These are phyloP conservation scores for Epichloe festucae DNA, from an alignment of 2,329 filamentous ascomycete genomes.

Conservation along the genomic window DNA sequence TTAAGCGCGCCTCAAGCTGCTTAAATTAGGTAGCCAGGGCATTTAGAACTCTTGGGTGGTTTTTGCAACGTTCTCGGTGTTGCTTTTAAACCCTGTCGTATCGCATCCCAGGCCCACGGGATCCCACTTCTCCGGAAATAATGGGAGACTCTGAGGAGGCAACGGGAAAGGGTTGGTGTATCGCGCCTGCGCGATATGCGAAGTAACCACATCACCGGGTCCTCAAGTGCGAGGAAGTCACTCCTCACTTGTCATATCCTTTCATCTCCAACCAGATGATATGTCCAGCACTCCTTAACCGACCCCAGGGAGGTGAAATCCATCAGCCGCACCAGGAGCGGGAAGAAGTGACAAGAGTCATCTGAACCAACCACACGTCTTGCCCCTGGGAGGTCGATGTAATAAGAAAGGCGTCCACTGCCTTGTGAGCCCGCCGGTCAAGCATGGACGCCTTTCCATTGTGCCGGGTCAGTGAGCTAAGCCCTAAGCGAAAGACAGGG, in stretches of 20 bases:
- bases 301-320: not conserved
- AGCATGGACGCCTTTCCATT: conserved; percentile 1
- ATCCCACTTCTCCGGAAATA: not conserved
- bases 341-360: not conserved
- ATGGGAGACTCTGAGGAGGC: not conserved
- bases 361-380: not conserved
- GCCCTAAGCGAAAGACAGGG: no score
- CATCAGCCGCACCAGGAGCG: not conserved
- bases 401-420: not conserved
- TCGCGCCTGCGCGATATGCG: not conserved
- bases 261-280: not conserved
- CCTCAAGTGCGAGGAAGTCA: not conserved
- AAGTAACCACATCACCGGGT: not conserved
- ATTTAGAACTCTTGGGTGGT: not conserved
- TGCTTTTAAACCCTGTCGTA: not conserved
- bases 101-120: not conserved
- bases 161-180: not conserved
- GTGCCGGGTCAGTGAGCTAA: not conserved
- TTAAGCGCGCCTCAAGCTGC: not conserved
- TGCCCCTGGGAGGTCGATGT: not conserved
- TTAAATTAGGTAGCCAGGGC: not conserved
- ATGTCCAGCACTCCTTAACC: no score
- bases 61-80: not conserved
- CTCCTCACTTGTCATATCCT: not conserved
- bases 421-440: not conserved